These are phyloP conservation scores for Actinomucor elegans DNA, from an alignment of 371 early-diverging fungal genomes.

Conservation along the genomic window DNA sequence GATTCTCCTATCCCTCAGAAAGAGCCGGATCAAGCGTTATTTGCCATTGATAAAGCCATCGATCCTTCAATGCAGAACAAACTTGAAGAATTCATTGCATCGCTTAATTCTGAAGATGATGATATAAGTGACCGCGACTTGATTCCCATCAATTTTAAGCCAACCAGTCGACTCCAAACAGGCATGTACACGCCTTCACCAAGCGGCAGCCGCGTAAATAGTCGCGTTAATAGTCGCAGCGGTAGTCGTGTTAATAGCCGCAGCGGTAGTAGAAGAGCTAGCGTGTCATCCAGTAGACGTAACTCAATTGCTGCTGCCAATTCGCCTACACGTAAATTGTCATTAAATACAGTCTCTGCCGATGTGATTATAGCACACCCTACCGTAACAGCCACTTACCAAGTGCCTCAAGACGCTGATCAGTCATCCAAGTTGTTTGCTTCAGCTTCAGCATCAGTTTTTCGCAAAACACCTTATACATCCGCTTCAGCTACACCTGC, in stretches of 20 bases:
- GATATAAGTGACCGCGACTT: slow-evolving; percentile 36
- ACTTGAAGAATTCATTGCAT: slow-evolving; percentile 19
- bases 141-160: slow-evolving; percentile 35
- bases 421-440: slow-evolving; percentile 21
- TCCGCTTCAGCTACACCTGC: slow-evolving; percentile 30
- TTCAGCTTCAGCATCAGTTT: not conserved
- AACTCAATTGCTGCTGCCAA: slow-evolving; percentile 5
- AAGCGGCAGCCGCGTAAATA: not conserved
- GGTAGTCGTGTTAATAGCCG: slow-evolving; percentile 5
- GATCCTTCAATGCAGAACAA: slow-evolving; percentile 8
- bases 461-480: slow-evolving; percentile 26
- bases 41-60: slow-evolving; percentile 18
- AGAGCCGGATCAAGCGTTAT: slow-evolving; percentile 5
- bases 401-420: not conserved
- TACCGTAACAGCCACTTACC: not conserved
- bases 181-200: slow-evolving; percentile 23
- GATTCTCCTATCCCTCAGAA: no score
- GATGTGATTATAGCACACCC: not conserved
- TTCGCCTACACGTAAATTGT: no score
- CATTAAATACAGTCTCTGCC: no score
- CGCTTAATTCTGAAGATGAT: slow-evolving; percentile 2
- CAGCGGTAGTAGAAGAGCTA: slow-evolving; percentile 12
- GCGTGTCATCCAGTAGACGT: slow-evolving; percentile 13
- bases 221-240: slow-evolving; percentile 7
- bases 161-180: slow-evolving; percentile 22